Evolutionary conservation across 345 rosid species (phyloP), one percentile per base, ranked within the genome.

Genomic region (Populus tremula): DNA sequence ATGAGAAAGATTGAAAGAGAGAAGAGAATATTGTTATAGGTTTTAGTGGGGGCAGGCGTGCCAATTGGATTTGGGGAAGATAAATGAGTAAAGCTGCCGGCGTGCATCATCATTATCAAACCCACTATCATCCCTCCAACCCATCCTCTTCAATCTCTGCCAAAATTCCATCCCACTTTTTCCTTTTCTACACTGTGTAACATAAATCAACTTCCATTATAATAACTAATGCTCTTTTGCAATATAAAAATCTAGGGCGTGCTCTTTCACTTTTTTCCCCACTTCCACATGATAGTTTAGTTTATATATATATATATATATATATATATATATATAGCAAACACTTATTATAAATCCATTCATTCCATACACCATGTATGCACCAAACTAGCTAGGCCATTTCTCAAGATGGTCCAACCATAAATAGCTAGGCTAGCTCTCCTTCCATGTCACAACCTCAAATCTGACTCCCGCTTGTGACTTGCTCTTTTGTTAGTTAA

Each of bases 61-160:
- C 90, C 89, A 85, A 75, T 64, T 71, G 80, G 84, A 77, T 70
- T 80, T 75, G n/a, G 70, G 70, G 68, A 74, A 77, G 67, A 66
- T 59, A 59, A 59, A 59, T 75, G 72, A 69, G 77, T 78, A 92
- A 94, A 91, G 97, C 97, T 93, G 97, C 92, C 93, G 94, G 98
- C 97, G 94, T 94, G 98, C 97, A 85, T 82, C 87, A 85, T 83
- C 89, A 88, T 88, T 90, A 91, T 91, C 89, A 85, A 87, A 86
- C 90, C 87, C 92, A 79, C 82, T 86, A 81, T 74, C 79, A 77
- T 29, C 63, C 65, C 56, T n/a, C 77, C 77, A 16, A 56, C 67
- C 81, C 78, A 74, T 62, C 59, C 74, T 66, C 54, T 87, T 90
- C 93, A 90, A 88, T 79, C 89, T 64, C 93, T 91, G 95, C 90